Evolutionary conservation across 2,329 filamentous ascomycete genomes (phyloP), one percentile per base, ranked within the genome.

Genomic region (Fusarium begoniae): DNA sequence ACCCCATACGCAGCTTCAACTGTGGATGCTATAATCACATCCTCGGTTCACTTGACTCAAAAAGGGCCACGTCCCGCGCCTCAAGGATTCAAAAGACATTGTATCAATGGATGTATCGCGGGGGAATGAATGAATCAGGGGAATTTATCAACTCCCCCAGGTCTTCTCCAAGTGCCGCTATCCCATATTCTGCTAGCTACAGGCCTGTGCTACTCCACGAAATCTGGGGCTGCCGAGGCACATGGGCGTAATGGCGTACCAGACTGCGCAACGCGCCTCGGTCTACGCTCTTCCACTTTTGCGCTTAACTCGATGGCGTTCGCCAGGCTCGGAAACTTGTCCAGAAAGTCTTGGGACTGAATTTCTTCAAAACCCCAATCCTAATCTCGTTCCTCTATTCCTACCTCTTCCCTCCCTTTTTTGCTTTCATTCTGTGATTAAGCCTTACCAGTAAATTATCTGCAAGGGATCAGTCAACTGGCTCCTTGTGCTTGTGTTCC

Each of bases 211-310:
- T 68, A 69, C 66, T 69, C 66, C 66, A 70, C 30, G 65, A 77
- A 78, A 78, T 74, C 76, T 78, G 77, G 77, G 75, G 77, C 77
- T 78, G 75, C 77, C 77, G 77, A 78, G 77, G 77, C 75, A 74
- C 76, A 74, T 70, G 63, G 56, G 74, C 70, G 57, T 50, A 61
- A 51, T 59, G n/a, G 60, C 51, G 43, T 58, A 28, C 61, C 51
- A 47, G 44, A 54, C 48, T 70, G 35, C 50, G 69, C 69, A 58
- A 56, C 75, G 57, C 76, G 75, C 76, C 76, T 78, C 76, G 76
- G 76, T 74, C 50, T 55, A 28, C 51, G 51, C 20, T 55, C 51
- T 41, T 47, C 45, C 54, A 64, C 65, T 54, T 50, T 60, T 61
- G 50, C 43, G 55, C 50, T 64, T 41, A 57, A 71, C 58, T 59